A percentile compares a stretch with the other conserved stretches of the same genome.
Conservation (phyloP, 129 eudicot genomes). For the Flaveria sonorensis region DNA sequence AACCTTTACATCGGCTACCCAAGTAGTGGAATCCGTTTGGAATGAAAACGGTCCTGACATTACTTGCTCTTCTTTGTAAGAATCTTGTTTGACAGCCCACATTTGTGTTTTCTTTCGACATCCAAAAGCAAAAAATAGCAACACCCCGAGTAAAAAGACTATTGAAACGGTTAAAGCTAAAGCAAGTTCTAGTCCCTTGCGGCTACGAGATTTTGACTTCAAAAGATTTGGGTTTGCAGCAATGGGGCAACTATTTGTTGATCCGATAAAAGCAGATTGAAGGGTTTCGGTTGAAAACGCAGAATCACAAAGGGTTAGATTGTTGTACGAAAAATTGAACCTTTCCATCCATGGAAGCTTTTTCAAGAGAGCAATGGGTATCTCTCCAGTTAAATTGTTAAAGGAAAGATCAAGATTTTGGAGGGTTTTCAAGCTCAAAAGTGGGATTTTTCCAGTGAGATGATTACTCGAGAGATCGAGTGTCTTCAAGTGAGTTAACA, state of each 20-base stretch:
- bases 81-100: slow-evolving; percentile 68
- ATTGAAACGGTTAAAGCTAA: slow-evolving; percentile 57
- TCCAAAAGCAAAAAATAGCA: slow-evolving; percentile 64
- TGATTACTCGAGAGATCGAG: slow-evolving; percentile 73
- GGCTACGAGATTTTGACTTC: slow-evolving; percentile 45
- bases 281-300: slow-evolving; percentile 53
- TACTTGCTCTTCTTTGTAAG: slow-evolving; percentile 66
- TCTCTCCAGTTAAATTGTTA: slow-evolving; percentile 73
- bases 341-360: slow-evolving; percentile 66
- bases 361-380: slow-evolving; percentile 52
- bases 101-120: slow-evolving; percentile 68
- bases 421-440: slow-evolving; percentile 44
- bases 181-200: slow-evolving; percentile 67
- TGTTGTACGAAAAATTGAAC: slow-evolving; percentile 85
- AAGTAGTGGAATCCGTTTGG: slow-evolving; percentile 92
- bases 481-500: slow-evolving; percentile 47
- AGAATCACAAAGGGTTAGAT: slow-evolving; percentile 68
- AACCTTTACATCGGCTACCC: slow-evolving; percentile 86
- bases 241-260: slow-evolving; percentile 68
- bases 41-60: slow-evolving; percentile 88
- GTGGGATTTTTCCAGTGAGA: slow-evolving; percentile 58
- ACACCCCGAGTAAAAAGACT: slow-evolving; percentile 58
- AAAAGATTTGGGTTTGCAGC: slow-evolving; percentile 70
- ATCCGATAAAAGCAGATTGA: slow-evolving; percentile 64
- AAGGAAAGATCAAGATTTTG: slow-evolving; percentile 60